Percentiles rank a stretch among this genome's conserved stretches.
These are phyloP conservation scores for Phytophthora sp. DNA, from an alignment of 352 stramenopile genomes.

Conservation along the genomic window DNA sequence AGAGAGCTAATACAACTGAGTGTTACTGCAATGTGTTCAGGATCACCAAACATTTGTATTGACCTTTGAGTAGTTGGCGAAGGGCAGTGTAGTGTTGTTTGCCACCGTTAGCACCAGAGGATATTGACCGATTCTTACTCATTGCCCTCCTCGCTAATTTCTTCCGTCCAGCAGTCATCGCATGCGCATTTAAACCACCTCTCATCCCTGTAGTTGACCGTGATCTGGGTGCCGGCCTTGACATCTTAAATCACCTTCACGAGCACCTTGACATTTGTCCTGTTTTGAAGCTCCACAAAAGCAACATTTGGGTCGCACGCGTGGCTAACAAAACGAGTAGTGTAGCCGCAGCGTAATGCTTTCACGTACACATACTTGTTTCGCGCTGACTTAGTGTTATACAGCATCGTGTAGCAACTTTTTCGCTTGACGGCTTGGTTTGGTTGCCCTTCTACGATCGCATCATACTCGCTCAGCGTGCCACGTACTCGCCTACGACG, in stretches of 20 bases:
- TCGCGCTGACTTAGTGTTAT: not conserved
- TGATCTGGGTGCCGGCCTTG: not conserved
- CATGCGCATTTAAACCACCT: not conserved
- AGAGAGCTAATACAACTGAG: not conserved
- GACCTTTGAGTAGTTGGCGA: too few species aligned
- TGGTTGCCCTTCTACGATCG: not conserved
- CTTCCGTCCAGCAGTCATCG: not conserved
- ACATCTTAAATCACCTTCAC: not conserved
- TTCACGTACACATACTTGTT: constrained; percentile 16
- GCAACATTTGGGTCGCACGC: not conserved
- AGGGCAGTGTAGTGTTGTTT: too few species aligned
- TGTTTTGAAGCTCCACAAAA: not conserved
- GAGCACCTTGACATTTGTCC: not conserved
- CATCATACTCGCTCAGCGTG: not conserved
- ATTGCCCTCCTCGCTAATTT: too few species aligned
- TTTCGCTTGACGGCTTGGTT: constrained; percentile 3
- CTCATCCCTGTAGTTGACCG: too few species aligned
- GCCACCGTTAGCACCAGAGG: too few species aligned
- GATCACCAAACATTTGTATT: too few species aligned
- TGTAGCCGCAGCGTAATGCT: not conserved
- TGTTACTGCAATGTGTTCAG: too few species aligned
- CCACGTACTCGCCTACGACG: constrained; percentile 11
- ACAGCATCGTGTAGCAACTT: constrained; percentile 10
- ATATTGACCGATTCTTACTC: too few species aligned
- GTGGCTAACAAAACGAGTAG: constrained; percentile 4